Evolutionary conservation across 2,329 filamentous ascomycete genomes (phyloP).

Genomic region (Aureobasidium melanogenum): DNA sequence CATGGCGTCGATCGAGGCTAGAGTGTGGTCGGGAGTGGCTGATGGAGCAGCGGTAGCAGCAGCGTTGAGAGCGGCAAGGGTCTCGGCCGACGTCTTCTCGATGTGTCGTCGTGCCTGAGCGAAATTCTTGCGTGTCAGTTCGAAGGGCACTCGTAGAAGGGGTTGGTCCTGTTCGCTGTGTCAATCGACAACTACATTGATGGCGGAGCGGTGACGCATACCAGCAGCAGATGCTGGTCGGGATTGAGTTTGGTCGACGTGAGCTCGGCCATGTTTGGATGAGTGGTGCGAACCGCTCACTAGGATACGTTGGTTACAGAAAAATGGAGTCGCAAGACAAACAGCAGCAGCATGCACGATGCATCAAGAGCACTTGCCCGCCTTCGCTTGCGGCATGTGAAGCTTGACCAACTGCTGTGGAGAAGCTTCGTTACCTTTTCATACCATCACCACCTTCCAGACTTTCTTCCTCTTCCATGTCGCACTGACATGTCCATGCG

Average conservation of each 20-base stretch:
- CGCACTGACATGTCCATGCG: background rate
- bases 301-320: background rate
- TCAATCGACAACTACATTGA: background rate
- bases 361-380: background rate
- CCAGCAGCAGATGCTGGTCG: slow-evolving; percentile 66
- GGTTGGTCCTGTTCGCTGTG: slow-evolving; percentile 67
- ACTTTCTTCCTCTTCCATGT: background rate
- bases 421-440: background rate
- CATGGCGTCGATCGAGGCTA: slow-evolving; percentile 76
- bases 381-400: background rate
- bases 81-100: slow-evolving; percentile 51
- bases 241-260: slow-evolving; percentile 60
- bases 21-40: slow-evolving; percentile 19
- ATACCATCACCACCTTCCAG: background rate
- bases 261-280: slow-evolving; percentile 34
- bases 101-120: slow-evolving; percentile 71
- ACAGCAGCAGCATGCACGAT: background rate
- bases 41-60: slow-evolving; percentile 50
- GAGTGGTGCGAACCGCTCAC: background rate
- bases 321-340: background rate
- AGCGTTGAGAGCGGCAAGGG: slow-evolving; percentile 27
- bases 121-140: slow-evolving; percentile 90
- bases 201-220: slow-evolving; percentile 27
- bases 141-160: slow-evolving; percentile 83
- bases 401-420: background rate